Conservation (phyloP, 1,139 yeast genomes). For the Candida anutae region DNA sequence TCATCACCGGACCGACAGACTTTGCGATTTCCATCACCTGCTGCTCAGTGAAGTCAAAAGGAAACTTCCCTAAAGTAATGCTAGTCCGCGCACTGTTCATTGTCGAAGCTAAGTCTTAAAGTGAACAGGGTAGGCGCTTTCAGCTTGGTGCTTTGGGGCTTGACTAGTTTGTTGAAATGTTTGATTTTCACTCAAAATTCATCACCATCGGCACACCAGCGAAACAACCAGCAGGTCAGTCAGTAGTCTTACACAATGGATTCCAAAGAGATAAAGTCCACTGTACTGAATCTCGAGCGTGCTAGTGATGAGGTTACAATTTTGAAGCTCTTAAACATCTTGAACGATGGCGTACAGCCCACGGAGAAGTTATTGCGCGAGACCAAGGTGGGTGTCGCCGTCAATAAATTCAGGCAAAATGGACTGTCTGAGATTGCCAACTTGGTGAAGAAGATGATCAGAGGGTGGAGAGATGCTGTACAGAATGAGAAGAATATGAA, state of each 20-base stretch:
- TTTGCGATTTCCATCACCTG: conserved; percentile 74
- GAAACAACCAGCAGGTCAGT: neutral
- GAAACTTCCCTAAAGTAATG: conserved; percentile 12
- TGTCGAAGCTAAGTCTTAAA: neutral
- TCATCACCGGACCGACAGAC: conserved; percentile 82
- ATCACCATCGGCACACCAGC: neutral
- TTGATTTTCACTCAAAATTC: conserved; percentile 1
- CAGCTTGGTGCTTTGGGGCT: too few relatives aligned
- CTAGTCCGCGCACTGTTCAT: conserved; percentile 6
- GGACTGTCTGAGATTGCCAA: conserved; percentile 56
- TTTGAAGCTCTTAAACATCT: conserved; percentile 54
- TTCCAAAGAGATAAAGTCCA: conserved; percentile 62
- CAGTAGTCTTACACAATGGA: conserved; percentile 40
- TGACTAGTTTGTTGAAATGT: too few relatives aligned
- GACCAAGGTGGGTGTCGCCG: conserved; percentile 97
- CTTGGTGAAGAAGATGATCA: conserved; percentile 74
- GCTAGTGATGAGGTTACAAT: conserved; percentile 61
- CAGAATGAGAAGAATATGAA: conserved; percentile 58
- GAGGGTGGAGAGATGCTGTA: conserved; percentile 86
- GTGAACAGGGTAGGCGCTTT: too few relatives aligned
- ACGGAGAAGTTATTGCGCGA: conserved; percentile 79
- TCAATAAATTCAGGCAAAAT: conserved; percentile 76
- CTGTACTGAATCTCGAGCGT: conserved; percentile 67
- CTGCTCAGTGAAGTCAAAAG: conserved; percentile 55
- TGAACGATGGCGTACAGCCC: conserved; percentile 72